Percentiles rank a stretch among this genome's conserved stretches.
Conservation (phyloP, 371 early-diverging fungal genomes). For the Rhizopus sp. region DNA sequence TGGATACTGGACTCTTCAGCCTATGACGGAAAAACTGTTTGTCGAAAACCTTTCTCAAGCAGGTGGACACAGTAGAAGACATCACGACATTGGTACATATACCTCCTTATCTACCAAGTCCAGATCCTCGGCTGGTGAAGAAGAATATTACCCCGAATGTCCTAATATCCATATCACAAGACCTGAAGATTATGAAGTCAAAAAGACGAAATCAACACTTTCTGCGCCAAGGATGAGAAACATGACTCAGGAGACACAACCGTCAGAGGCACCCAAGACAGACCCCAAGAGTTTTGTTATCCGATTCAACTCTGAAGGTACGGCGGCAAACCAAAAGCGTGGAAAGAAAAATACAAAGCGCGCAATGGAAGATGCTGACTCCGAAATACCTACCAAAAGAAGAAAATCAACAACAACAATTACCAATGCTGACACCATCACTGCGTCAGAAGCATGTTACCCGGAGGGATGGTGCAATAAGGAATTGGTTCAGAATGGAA, state of each 20-base stretch:
- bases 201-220: slow-evolving; percentile 16
- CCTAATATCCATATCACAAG: slow-evolving; percentile 29
- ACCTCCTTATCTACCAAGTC: slow-evolving; percentile 30
- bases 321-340: neutral
- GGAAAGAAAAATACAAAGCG: neutral
- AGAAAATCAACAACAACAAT: slow-evolving; percentile 25
- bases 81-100: slow-evolving; percentile 47
- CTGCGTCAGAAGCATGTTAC: slow-evolving; percentile 8
- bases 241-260: slow-evolving; percentile 11
- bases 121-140: slow-evolving; percentile 1
- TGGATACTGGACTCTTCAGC: slow-evolving; percentile 88
- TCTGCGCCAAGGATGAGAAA: slow-evolving; percentile 22
- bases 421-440: slow-evolving; percentile 13
- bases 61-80: slow-evolving; percentile 49
- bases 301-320: slow-evolving; percentile 14
- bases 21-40: slow-evolving; percentile 46
- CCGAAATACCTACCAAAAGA: slow-evolving; percentile 21
- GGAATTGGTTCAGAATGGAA: neutral
- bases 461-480: neutral
- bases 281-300: slow-evolving; percentile 23
- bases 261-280: slow-evolving; percentile 12
- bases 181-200: slow-evolving; percentile 31
- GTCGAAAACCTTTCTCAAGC: slow-evolving; percentile 50
- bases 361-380: slow-evolving; percentile 5
- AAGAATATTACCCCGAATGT: neutral